These are phyloP conservation scores for Rhexocercosporidium sp. DNA, from an alignment of 2,329 filamentous ascomycete genomes.

Conservation along the genomic window DNA sequence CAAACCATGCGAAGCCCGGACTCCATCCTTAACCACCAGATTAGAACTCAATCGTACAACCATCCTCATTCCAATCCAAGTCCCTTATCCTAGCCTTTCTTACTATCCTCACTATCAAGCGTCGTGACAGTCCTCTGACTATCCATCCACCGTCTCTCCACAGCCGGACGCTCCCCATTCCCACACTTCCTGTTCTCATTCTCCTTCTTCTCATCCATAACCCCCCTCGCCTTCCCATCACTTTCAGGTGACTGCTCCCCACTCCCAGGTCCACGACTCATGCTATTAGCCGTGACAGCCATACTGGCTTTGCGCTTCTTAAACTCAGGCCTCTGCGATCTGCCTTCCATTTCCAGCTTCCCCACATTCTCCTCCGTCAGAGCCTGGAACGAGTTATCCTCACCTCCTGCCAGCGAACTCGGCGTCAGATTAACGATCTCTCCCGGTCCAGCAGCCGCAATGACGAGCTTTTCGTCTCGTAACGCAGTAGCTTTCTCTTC, in stretches of 20 bases:
- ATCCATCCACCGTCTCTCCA: slow-evolving; percentile 26
- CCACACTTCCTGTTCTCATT: slow-evolving; percentile 10
- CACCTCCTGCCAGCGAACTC: not conserved
- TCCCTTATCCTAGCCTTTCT: not conserved
- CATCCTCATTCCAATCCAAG: not conserved
- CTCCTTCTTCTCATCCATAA: slow-evolving; percentile 1
- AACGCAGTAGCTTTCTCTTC: slow-evolving; percentile 60
- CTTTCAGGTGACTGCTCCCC: not conserved
- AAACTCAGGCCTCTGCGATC: slow-evolving; percentile 2
- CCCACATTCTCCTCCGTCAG: slow-evolving; percentile 61
- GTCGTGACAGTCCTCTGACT: slow-evolving; percentile 29
- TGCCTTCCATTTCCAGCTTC: slow-evolving; percentile 47
- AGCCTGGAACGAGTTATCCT: slow-evolving; percentile 45
- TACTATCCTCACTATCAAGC: not conserved
- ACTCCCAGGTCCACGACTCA: not conserved
- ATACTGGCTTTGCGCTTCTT: slow-evolving; percentile 14
- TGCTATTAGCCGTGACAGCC: not conserved
- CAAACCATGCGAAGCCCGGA: not conserved
- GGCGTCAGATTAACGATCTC: slow-evolving; percentile 38
- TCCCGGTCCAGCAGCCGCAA: slow-evolving; percentile 27
- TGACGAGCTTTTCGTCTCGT: slow-evolving; percentile 59
- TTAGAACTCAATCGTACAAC: not conserved
- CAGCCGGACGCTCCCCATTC: slow-evolving; percentile 21
- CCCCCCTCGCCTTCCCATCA: not conserved
- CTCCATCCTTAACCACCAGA: not conserved